Evolutionary conservation across 306 rosid species (phyloP), one percentile per base, ranked within the genome.

Genomic region (Mimosa bimucronata): DNA sequence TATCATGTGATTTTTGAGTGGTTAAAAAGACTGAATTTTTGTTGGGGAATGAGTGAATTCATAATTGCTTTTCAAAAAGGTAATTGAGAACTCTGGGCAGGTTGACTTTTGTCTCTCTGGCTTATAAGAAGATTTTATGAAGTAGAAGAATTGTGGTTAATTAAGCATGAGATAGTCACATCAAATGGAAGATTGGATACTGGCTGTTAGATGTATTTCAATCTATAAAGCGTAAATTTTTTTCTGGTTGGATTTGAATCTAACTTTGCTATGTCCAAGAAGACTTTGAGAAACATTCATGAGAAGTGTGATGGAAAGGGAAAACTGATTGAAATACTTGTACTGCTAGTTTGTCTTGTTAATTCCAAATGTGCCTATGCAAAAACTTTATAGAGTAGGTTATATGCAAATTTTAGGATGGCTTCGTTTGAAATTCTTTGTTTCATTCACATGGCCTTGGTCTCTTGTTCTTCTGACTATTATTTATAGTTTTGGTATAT

Each of bases 161-260:
- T 55, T 41, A 41, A n/a, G 76, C 29, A 9, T 0, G 7, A 19
- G 3, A 25, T 23, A 26, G 78, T 75, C n/a, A 14, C 40, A 28
- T 28, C 38, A 6, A 61, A 13, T 15, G 25, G 7, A 26, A 14
- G 34, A 42, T 15, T 41, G 37, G 12, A 42, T 23, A 5, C 18
- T 70, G 19, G 11, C n/a, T 40, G 6, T 19, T 8, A 18, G 76
- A 74, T 77, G 69, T 16, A 18, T 44, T 77, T 85, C 62, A 73
- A 48, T 73, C 25, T 55, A 66, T 70, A 42, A 75, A 73, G 23
- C 30, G 53, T 74, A 11, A 23, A n/a, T 12, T 34, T 72, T 29
- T 79, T 72, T 16, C 44, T 67, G 31, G 31, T 76, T 61, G 52
- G 74, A 73, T 66, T 71, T 83, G 80, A 41, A 21, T 41, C 55